Evolutionary conservation across 139 green algal species (phyloP).

Genomic region (Closterium sp.): DNA sequence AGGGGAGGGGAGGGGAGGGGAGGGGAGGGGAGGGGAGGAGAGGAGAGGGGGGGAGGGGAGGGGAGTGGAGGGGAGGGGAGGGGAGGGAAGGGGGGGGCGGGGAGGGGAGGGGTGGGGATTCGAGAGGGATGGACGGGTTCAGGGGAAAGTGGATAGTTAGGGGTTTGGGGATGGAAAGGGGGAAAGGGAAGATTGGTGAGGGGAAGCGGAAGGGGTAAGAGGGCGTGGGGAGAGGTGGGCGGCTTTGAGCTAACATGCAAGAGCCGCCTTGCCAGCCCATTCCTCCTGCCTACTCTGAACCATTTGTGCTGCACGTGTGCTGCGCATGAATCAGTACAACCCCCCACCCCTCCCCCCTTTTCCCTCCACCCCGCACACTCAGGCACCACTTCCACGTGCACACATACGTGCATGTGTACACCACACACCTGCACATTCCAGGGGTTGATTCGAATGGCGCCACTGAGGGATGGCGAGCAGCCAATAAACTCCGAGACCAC

Average conservation of each 20-base stretch:
- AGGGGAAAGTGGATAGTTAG: background rate
- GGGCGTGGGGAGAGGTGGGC: background rate
- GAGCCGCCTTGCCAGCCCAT: too few species aligned
- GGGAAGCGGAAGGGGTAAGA: background rate
- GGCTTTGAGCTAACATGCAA: too few species aligned
- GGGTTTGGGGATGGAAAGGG: background rate
- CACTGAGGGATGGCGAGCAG: conserved; percentile 88
- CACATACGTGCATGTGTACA: background rate
- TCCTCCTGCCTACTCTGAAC: background rate
- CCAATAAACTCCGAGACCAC: conserved; percentile 97
- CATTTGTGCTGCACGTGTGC: too few species aligned
- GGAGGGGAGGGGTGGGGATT: too few species aligned
- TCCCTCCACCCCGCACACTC: background rate
- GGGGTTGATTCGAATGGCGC: conserved; percentile 95
- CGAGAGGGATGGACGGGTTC: background rate
- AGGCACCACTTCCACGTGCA: background rate
- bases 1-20: background rate
- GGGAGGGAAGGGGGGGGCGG: too few species aligned
- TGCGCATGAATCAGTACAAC: too few species aligned
- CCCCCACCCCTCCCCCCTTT: too few species aligned
- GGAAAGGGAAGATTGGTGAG: background rate
- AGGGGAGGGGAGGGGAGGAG: too few species aligned
- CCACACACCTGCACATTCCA: conserved; percentile 73
- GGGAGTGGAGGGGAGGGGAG: too few species aligned
- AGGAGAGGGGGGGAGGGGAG: too few species aligned